A percentile compares a stretch with the other conserved stretches of the same genome.
Evolutionary conservation across 306 rosid species (phyloP).

Genomic region (Acacia melanoxylon): DNA sequence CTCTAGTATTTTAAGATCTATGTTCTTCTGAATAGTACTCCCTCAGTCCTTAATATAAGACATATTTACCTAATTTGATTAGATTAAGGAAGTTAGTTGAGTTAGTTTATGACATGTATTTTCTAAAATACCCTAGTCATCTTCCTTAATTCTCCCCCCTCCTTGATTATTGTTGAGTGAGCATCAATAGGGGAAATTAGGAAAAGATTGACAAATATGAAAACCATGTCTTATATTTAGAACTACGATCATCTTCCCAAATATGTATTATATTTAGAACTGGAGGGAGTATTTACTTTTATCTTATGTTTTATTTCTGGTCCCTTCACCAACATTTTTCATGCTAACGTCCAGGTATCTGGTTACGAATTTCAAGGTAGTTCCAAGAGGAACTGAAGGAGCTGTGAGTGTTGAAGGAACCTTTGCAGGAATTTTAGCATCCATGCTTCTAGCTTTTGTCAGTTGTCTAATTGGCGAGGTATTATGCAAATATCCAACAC

Average conservation of each 20-base stretch:
- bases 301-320: neutral
- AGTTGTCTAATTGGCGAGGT: constrained; percentile 77
- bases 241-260: too few relatives aligned
- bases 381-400: constrained; percentile 99
- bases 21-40: neutral
- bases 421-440: constrained; percentile 85
- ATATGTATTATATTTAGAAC: too few relatives aligned
- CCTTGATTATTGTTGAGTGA: too few relatives aligned
- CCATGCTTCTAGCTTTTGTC: constrained; percentile 65
- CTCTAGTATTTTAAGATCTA: neutral
- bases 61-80: too few relatives aligned
- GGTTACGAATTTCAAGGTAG: constrained; percentile 84
- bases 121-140: too few relatives aligned
- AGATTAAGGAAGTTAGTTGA: too few relatives aligned
- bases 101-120: too few relatives aligned
- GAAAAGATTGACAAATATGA: too few relatives aligned
- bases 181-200: too few relatives aligned
- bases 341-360: constrained; percentile 63
- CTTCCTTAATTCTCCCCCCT: too few relatives aligned
- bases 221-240: too few relatives aligned
- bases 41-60: too few relatives aligned
- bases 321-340: constrained; percentile 8
- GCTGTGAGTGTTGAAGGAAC: constrained; percentile 96
- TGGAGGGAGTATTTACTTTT: neutral
- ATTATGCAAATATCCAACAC: constrained; percentile 31